Base-by-base conservation (phyloP, 805 yeast species). In the Pichia sporocuriosa region DNA sequence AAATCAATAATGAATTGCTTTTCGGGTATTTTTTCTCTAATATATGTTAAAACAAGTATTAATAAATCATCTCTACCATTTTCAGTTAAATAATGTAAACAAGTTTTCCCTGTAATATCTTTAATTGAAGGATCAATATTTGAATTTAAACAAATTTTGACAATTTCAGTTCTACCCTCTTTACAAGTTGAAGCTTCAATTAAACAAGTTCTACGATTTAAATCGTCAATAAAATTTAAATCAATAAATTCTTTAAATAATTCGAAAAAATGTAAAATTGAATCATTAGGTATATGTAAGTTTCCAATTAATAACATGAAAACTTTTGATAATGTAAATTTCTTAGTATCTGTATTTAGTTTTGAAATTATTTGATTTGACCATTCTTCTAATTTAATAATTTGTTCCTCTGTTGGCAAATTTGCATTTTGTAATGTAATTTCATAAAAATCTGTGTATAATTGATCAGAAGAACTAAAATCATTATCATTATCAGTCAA, bases 21-120 rank as follows among this genome's bases (percentile, higher is more conserved):
- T 21, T 35, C 38, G 13, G 38, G 32, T 26, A 35, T 23, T 4
- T 39, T 26, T 16, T 34, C 28, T 26, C 43, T 28, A 9, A 42
- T 34, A 19, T 40, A 39, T 4, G 43, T 17, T 26, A 73, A 51
- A 3, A 72, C 52, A 4, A 51, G 46, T 20, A 52, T 49, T 15
- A 74, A 63, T 20, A 73, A 55, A 30, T 69, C 73, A 26, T 61
- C 53, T 46, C 75, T 67, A 0, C 80, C 81, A 39, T 66, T 53
- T 45, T 76, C 81, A 3, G 94, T 73, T 5, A 95, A 94, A 57
- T 88, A 87, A 61, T 90, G 97, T 15, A 93, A 64, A 19, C 97
- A 89, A 1, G 82, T 79, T 48, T 90, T 72, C 4, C 94, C 95
- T 50, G 78, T 76, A 36, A 74, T 68, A 59, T 84, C 94, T 53